phyloP scores from a whole-genome alignment of 2,329 filamentous ascomycete species.

The Cylindrodendrum hubeiense region DNA sequence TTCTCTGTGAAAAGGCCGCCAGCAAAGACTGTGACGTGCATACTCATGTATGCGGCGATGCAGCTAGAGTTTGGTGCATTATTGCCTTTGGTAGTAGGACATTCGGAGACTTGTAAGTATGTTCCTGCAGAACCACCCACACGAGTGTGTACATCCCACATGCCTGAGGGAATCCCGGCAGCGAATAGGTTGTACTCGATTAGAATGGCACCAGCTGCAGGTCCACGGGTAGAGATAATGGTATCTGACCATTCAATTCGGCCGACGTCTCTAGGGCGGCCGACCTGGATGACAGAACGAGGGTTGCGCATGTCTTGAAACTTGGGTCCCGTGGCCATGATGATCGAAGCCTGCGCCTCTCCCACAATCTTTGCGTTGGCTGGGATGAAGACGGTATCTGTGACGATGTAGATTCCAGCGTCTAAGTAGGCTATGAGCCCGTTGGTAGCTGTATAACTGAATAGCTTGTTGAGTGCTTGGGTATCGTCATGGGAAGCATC shows the following conservation, averaged over 20 bases:
- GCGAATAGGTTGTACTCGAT: slow-evolving; percentile 79
- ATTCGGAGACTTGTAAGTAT: slow-evolving; percentile 74
- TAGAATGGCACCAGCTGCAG: slow-evolving; percentile 75
- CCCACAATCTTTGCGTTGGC: slow-evolving; percentile 69
- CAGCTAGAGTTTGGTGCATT: slow-evolving; percentile 48
- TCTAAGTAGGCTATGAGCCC: slow-evolving; percentile 72
- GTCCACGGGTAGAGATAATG: slow-evolving; percentile 76
- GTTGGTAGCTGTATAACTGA: slow-evolving; percentile 65
- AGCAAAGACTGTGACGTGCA: slow-evolving; percentile 55
- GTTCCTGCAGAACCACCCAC: slow-evolving; percentile 80
- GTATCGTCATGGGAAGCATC: slow-evolving; percentile 84
- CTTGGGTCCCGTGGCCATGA: slow-evolving; percentile 66
- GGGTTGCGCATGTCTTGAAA: slow-evolving; percentile 71
- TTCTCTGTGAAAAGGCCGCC: slow-evolving; percentile 58
- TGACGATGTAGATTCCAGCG: slow-evolving; percentile 71
- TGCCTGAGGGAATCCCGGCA: slow-evolving; percentile 58
- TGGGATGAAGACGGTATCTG: slow-evolving; percentile 64
- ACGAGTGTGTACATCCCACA: slow-evolving; percentile 85
- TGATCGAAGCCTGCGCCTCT: slow-evolving; percentile 65
- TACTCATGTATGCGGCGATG: slow-evolving; percentile 57
- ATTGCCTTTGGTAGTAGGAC: slow-evolving; percentile 64
- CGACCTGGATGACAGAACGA: slow-evolving; percentile 76
- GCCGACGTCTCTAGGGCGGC: slow-evolving; percentile 71
- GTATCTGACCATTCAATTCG: slow-evolving; percentile 79
- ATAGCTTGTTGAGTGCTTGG: slow-evolving; percentile 66